Percentiles rank a stretch among this genome's conserved stretches.
Conservation (phyloP, 352 stramenopile genomes). For the Pythium periplocum region DNA sequence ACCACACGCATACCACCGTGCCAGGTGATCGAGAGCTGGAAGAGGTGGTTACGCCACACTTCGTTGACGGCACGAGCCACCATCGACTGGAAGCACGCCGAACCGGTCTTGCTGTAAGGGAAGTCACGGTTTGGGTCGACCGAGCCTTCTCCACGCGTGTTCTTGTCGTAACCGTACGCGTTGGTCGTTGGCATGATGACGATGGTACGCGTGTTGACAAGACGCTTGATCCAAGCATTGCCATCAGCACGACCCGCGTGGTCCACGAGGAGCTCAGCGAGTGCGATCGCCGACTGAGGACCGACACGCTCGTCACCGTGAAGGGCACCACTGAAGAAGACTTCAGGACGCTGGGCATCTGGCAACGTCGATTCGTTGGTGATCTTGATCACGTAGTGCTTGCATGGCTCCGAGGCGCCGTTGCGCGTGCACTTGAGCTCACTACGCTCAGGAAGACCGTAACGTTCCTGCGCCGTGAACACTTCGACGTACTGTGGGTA, state of each 20-base stretch:
- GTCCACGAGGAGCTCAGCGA: constrained; percentile 56
- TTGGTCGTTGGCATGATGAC: constrained; percentile 90
- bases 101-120: constrained; percentile 77
- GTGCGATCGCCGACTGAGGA: constrained; percentile 79
- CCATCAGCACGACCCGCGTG: constrained; percentile 38
- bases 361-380: constrained; percentile 65
- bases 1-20: constrained; percentile 94
- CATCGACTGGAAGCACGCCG: constrained; percentile 91
- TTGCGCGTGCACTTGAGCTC: constrained; percentile 48
- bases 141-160: constrained; percentile 64
- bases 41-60: constrained; percentile 93
- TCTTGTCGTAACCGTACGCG: constrained; percentile 86
- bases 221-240: constrained; percentile 45
- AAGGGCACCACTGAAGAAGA: constrained; percentile 93
- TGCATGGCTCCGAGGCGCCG: constrained; percentile 35
- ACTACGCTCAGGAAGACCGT: constrained; percentile 42
- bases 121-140: constrained; percentile 98
- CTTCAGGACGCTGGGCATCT: constrained; percentile 76
- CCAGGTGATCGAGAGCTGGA: constrained; percentile 95
- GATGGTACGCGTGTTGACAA: constrained; percentile 80
- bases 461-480: constrained; percentile 75
- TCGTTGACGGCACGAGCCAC: constrained; percentile 92
- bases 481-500: constrained; percentile 72
- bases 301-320: constrained; percentile 94
- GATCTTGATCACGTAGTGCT: constrained; percentile 84